Conservation (phyloP, 148 eudicot species). For the Nepenthes mirabilis region DNA sequence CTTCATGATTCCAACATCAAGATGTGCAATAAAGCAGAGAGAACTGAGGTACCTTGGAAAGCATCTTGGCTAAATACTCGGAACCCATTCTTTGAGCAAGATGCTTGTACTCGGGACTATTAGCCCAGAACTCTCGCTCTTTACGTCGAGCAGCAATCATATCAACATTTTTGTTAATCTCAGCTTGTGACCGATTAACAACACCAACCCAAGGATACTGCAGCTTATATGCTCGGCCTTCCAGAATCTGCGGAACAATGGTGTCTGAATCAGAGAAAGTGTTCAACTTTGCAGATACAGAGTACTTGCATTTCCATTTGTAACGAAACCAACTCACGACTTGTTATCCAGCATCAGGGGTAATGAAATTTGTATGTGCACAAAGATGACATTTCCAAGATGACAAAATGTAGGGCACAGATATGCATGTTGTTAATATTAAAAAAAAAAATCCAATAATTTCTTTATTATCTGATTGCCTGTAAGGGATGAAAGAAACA, state of each 20-base stretch:
- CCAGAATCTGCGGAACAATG: conserved; percentile 53
- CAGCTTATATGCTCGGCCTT: conserved; percentile 73
- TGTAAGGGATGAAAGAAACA: too few species aligned
- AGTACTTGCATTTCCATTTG: not conserved
- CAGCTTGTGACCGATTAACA: conserved; percentile 96
- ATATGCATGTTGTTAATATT: not conserved
- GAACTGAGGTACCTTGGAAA: conserved; percentile 52
- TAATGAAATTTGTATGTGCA: too few species aligned
- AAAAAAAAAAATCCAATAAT: not conserved
- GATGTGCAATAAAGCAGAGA: not conserved
- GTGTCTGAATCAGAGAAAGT: conserved; percentile 1
- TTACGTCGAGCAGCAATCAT: conserved; percentile 91
- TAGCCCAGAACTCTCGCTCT: conserved; percentile 74
- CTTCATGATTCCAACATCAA: not conserved
- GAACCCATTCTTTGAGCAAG: conserved; percentile 91
- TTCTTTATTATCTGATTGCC: too few species aligned
- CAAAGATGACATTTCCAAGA: too few species aligned
- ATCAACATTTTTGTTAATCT: conserved; percentile 84
- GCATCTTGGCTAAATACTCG: conserved; percentile 81
- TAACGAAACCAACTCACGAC: too few species aligned
- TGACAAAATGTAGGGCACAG: too few species aligned
- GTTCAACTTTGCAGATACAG: not conserved
- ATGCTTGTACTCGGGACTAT: conserved; percentile 80
- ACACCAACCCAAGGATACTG: conserved; percentile 97
- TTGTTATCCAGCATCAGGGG: too few species aligned